These are phyloP conservation scores for Lactarius akahatsu DNA, from an alignment of 768 basidiomycete species.

Conservation along the genomic window DNA sequence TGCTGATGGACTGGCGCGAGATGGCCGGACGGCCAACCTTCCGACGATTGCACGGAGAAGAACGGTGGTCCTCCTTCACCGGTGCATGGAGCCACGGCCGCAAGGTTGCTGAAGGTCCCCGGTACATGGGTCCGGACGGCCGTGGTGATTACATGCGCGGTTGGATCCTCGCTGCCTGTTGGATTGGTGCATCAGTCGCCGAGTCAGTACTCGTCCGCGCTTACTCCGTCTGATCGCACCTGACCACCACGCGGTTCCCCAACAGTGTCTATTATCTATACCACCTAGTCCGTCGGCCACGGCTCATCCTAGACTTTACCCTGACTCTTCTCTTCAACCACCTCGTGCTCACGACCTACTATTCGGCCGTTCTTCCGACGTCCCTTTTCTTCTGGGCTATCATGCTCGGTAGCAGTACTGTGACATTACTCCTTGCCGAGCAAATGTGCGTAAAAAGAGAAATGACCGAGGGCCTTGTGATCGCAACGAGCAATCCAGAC, in stretches of 20 bases:
- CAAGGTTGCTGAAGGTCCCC: constrained; percentile 61
- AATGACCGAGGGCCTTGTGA: constrained; percentile 78
- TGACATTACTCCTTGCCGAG: constrained; percentile 81
- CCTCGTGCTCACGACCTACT: constrained; percentile 91
- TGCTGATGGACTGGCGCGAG: constrained; percentile 98
- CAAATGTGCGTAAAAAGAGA: constrained; percentile 89
- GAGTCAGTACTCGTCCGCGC: constrained; percentile 70
- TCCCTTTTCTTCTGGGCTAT: constrained; percentile 93
- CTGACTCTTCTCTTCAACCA: constrained; percentile 91
- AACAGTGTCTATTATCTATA: constrained; percentile 78
- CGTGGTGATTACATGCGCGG: constrained; percentile 76
- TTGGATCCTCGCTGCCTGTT: constrained; percentile 88
- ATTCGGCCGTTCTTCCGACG: constrained; percentile 77
- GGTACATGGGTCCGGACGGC: constrained; percentile 60
- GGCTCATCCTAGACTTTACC: constrained; percentile 92
- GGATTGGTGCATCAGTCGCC: constrained; percentile 76
- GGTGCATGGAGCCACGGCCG: constrained; percentile 83
- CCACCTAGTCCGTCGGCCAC: constrained; percentile 83
- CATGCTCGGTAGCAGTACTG: constrained; percentile 63
- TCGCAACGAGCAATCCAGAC: constrained; percentile 46
- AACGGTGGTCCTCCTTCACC: constrained; percentile 62
- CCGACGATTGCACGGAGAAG: constrained; percentile 59
- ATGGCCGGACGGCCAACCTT: constrained; percentile 85
- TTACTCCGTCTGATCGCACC: constrained; percentile 16
- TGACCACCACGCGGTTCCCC: constrained; percentile 17